These are phyloP conservation scores for Pisolithus tinctorius DNA, from an alignment of 768 basidiomycete species.

Conservation along the genomic window DNA sequence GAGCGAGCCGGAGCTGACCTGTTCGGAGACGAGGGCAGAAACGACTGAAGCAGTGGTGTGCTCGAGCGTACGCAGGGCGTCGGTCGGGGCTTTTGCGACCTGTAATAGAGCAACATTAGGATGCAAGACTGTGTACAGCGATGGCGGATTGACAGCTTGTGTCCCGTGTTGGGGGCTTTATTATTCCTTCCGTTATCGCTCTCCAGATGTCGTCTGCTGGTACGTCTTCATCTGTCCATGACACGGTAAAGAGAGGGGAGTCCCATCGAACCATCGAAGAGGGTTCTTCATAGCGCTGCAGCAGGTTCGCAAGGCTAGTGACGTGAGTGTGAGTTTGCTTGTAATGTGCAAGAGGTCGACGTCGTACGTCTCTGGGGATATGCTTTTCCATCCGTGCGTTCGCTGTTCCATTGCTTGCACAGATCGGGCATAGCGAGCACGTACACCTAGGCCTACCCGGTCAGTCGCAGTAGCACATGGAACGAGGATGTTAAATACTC, in stretches of 20 bases:
- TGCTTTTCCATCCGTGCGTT: constrained; percentile 37
- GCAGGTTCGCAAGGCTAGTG: constrained; percentile 32
- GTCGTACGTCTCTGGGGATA: constrained; percentile 75
- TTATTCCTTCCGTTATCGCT: constrained; percentile 66
- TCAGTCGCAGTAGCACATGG: background rate
- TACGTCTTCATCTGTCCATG: constrained; percentile 63
- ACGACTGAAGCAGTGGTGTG: constrained; percentile 66
- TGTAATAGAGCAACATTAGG: constrained; percentile 23
- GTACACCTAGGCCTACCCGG: constrained; percentile 48
- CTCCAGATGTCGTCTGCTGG: constrained; percentile 73
- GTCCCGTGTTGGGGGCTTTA: constrained; percentile 93
- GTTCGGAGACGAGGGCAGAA: constrained; percentile 61
- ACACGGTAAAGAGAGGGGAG: constrained; percentile 83
- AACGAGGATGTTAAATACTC: constrained; percentile 18
- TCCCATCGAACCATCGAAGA: constrained; percentile 99
- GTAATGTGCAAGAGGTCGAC: background rate
- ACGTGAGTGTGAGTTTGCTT: background rate
- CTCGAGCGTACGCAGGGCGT: constrained; percentile 84
- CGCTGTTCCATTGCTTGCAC: constrained; percentile 71
- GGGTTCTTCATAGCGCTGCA: constrained; percentile 91
- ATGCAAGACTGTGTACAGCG: constrained; percentile 1
- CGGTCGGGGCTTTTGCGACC: constrained; percentile 78
- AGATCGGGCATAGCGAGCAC: constrained; percentile 68
- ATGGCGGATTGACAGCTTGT: constrained; percentile 45
- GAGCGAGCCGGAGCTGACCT: constrained; percentile 40